Evolutionary conservation across 78 protist species (phyloP), one percentile per base, ranked within the genome.

Genomic region (Trichosphaerium sp.): DNA sequence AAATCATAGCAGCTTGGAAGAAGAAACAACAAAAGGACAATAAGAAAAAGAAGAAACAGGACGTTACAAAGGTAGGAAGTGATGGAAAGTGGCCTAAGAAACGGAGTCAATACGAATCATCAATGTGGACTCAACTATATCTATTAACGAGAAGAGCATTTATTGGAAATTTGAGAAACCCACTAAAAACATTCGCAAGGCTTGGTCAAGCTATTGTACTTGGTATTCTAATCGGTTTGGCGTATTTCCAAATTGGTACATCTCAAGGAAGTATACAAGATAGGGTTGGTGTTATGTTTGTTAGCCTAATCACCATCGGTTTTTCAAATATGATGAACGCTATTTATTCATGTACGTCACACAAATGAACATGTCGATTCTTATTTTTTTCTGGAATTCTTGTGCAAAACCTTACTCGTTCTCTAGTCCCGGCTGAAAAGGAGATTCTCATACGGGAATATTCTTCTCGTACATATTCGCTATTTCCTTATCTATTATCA

Each of bases 181-280:
- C 14, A 29, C 14, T 59, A 29, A 59, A 40, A 40, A 15, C 40
- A 26, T 29, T 28, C 1, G 65, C n/a, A 0, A 59, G 40, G n/a
- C 15, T 59, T 28, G 35, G 14, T 14, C 44, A 15, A 29, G 21
- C 35, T 29, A 12, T 59, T 10, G 14, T 58, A 38, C 60, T 72
- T 47, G 68, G 40, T n/a, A n/a, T 60, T 4, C 25, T 72, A 23
- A 23, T 59, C 25, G 67, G 69, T 52, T 55, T 72, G 32, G 43
- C 62, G 31, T 72, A 72, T 29, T 54, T 34, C 11, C 37, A 52
- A 38, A 10, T 72, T 21, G 55, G 49, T 14, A 15, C 34, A 21
- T 21, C 32, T 37, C 78, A 58, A 39, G 11, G 42, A 42, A 6
- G 43, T 18, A 29, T 60, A 43, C 78, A 72, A 64, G 31, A 28